These are phyloP conservation scores for Skeletonema costatum DNA, from an alignment of 108 stramenopile species.

Conservation along the genomic window DNA sequence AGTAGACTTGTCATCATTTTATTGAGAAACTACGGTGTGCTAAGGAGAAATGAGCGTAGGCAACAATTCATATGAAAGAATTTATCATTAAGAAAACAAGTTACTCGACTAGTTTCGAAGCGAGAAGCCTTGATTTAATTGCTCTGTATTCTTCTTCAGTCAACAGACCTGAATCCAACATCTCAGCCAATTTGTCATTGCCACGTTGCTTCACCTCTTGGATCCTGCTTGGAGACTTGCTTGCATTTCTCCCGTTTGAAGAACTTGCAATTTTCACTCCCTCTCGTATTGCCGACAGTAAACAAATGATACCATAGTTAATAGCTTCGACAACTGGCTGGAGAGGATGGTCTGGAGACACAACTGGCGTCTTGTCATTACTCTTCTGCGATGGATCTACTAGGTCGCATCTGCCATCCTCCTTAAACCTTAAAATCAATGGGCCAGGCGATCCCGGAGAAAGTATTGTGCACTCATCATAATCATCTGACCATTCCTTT, in stretches of 20 bases:
- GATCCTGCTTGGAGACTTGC: neutral
- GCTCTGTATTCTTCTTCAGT: slow-evolving; percentile 2
- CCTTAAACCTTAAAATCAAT: slow-evolving; percentile 30
- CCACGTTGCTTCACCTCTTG: neutral
- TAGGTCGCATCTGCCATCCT: slow-evolving; percentile 22
- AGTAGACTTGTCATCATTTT: slow-evolving; percentile 51
- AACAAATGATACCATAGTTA: slow-evolving; percentile 19
- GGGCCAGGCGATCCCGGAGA: slow-evolving; percentile 10
- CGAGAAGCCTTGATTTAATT: neutral
- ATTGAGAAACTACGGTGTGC: slow-evolving; percentile 18
- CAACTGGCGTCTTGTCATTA: neutral
- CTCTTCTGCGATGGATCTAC: slow-evolving; percentile 20
- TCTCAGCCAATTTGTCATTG: neutral
- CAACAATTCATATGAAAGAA: neutral
- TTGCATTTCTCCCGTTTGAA: neutral
- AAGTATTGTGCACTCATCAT: slow-evolving; percentile 37
- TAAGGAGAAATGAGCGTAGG: slow-evolving; percentile 29
- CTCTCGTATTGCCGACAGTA: slow-evolving; percentile 28
- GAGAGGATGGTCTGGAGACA: slow-evolving; percentile 28
- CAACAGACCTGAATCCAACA: neutral
- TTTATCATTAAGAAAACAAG: neutral
- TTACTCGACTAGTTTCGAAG: neutral
- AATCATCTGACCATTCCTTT: slow-evolving; percentile 32
- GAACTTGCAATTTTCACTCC: slow-evolving; percentile 13
- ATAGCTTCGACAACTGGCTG: slow-evolving; percentile 23